Conservation (phyloP, 2,329 filamentous ascomycete species). For the Colletotrichum sp. region DNA sequence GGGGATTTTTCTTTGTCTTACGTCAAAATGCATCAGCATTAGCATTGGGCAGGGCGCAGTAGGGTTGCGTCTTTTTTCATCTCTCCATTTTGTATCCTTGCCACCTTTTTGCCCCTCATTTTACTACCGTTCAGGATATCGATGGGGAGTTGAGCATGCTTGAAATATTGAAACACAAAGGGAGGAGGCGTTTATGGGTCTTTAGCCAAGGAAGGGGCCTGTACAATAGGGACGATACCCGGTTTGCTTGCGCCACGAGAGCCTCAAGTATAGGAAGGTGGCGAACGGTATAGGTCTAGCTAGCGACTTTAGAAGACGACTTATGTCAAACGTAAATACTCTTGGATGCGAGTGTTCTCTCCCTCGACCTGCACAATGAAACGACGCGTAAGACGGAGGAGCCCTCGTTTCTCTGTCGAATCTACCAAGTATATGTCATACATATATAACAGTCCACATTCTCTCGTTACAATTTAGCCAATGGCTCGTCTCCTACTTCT, state of each 20-base stretch:
- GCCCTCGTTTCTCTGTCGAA: not conserved
- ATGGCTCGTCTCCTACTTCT: conserved; percentile 50
- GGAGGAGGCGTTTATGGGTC: conserved; percentile 16
- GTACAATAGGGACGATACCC: conserved; percentile 22
- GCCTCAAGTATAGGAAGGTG: conserved; percentile 6
- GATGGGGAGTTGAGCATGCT: not conserved
- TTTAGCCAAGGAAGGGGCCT: conserved; percentile 14
- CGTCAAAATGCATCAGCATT: conserved; percentile 4
- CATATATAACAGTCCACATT: too few species aligned
- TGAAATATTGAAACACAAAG: not conserved
- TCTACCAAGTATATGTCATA: not conserved
- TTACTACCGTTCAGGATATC: not conserved
- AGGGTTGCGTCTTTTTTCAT: not conserved
- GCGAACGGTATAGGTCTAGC: conserved; percentile 3
- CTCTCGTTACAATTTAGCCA: not conserved
- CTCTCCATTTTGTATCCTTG: not conserved
- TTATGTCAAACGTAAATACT: not conserved
- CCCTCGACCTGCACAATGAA: not conserved
- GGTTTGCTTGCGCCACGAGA: conserved; percentile 9
- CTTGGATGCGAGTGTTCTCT: not conserved
- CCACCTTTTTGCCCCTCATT: not conserved
- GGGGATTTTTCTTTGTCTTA: not conserved
- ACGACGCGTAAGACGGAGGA: not conserved
- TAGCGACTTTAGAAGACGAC: not conserved
- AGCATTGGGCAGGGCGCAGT: conserved; percentile 18